Percentiles rank a stretch among this genome's conserved stretches.
phyloP scores from a whole-genome alignment of 352 stramenopile species.

The Globisporangium acanthophoron region DNA sequence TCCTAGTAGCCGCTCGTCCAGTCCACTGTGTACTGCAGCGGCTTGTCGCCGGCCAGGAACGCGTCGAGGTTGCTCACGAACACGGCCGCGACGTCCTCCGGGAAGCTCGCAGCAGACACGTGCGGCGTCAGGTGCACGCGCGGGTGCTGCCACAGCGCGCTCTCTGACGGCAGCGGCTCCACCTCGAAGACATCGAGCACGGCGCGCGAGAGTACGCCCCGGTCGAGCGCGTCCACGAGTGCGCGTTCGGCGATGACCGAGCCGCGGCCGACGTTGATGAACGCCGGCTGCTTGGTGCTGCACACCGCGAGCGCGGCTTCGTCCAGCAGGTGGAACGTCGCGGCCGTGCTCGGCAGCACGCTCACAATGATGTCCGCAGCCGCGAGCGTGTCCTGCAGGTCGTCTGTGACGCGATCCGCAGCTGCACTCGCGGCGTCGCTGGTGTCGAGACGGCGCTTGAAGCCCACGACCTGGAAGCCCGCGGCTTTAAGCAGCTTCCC shows the following conservation, averaged over 20 bases:
- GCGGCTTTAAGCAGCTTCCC: constrained; percentile 36
- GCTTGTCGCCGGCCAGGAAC: constrained; percentile 27
- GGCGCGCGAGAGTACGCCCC: constrained; percentile 44
- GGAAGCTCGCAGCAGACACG: constrained; percentile 69
- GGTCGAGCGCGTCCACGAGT: constrained; percentile 62
- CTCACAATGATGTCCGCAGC: constrained; percentile 77
- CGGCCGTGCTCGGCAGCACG: constrained; percentile 71
- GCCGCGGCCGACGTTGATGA: constrained; percentile 87
- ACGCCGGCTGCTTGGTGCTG: constrained; percentile 56
- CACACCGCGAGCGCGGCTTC: constrained; percentile 38
- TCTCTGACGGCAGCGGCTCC: constrained; percentile 46
- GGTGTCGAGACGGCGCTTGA: constrained; percentile 43
- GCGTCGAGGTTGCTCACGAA: constrained; percentile 61
- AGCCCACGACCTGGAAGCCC: constrained; percentile 62
- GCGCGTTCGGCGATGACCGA: constrained; percentile 59
- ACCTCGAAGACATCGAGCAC: constrained; percentile 63
- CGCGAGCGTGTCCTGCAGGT: constrained; percentile 37
- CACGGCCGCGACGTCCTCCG: constrained; percentile 66
- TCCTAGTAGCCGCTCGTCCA: constrained; percentile 48
- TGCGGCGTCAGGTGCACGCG: constrained; percentile 77
- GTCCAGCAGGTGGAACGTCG: constrained; percentile 63
- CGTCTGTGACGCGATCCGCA: constrained; percentile 34
- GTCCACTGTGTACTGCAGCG: constrained; percentile 40
- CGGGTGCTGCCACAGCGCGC: constrained; percentile 54
- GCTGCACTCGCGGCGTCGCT: constrained; percentile 13